Conservation (phyloP, 2,329 filamentous ascomycete species). For the Spiromastix sp. region DNA sequence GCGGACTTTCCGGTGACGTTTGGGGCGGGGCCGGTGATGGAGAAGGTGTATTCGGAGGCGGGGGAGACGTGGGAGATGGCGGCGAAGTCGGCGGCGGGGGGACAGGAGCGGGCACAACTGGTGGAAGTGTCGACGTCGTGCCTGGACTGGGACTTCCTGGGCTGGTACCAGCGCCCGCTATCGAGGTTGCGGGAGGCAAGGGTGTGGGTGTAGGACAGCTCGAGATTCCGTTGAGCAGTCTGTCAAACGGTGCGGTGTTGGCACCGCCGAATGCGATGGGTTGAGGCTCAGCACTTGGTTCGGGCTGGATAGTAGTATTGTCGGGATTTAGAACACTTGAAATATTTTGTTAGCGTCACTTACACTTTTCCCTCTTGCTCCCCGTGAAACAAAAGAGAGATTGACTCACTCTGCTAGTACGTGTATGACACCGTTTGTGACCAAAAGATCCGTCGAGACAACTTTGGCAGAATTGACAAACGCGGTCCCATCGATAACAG, state of each 20-base stretch:
- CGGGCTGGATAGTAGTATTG: slow-evolving; percentile 36
- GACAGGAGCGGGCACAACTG: background rate
- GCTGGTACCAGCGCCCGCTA: slow-evolving; percentile 15
- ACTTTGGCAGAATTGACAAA: slow-evolving; percentile 46
- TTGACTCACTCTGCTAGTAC: slow-evolving; percentile 45
- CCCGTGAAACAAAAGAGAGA: no score
- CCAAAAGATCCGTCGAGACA: slow-evolving; percentile 38
- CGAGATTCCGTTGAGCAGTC: slow-evolving; percentile 47
- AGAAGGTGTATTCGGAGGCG: no score
- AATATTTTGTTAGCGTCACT: background rate
- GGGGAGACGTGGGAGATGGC: no score
- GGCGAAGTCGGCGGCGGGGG: no score
- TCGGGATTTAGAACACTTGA: slow-evolving; percentile 47
- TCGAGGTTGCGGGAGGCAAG: slow-evolving; percentile 18
- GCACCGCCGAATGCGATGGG: slow-evolving; percentile 43
- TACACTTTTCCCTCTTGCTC: no score
- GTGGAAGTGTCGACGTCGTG: background rate
- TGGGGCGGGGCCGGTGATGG: no score
- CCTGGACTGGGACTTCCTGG: slow-evolving; percentile 8
- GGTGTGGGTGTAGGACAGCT: slow-evolving; percentile 32
- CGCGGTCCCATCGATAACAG: slow-evolving; percentile 29
- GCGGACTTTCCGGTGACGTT: no score
- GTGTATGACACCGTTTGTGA: slow-evolving; percentile 48
- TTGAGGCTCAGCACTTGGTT: slow-evolving; percentile 35
- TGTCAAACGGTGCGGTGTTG: slow-evolving; percentile 36